Evolutionary conservation across 768 basidiomycete species (phyloP), one percentile per base, ranked within the genome.

Genomic region (Pleurotus citrinopileatus): DNA sequence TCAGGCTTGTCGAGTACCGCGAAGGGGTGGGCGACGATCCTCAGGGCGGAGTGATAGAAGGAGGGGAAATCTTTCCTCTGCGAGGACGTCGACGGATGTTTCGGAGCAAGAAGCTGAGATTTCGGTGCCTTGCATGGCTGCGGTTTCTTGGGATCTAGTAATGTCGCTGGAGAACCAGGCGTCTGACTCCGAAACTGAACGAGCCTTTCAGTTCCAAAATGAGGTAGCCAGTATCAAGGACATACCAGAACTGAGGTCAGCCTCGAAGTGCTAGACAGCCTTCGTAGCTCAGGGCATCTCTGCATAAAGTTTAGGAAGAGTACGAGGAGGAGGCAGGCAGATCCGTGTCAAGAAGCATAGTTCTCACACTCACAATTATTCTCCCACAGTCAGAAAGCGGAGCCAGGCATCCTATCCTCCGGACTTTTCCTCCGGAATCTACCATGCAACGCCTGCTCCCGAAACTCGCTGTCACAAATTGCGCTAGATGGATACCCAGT

Each of bases 171-270:
- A 15, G 68, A 65, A 7, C 77, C 79, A 0, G 75, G 77, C 3
- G 69, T 74, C 52, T 75, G 75, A 36, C 67, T 61, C 22, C 67
- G 70, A 60, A 73, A 77, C 78, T 79, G 17, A 6, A 27, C 29
- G 44, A 42, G 34, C n/a, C n/a, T 37, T 40, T 40, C 7, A 48
- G 15, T 3, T 8, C 6, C 45, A 17, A 32, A n/a, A n/a, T n/a
- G n/a, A 37, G 20, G 12, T 3, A 37, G 29, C 12, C 28, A 42
- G 7, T 43, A 12, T 12, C 34, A 20, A 20, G 2, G 12, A 55
- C 71, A 38, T 19, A 77, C 77, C 44, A 70, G 65, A 9, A 78
- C 55, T 4, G 71, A 73, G 25, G 63, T 69, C 52, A 69, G 58
- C 32, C 60, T 57, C 3, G 65, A 59, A 29, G 64, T 56, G 59